Percentiles rank a stretch among this genome's conserved stretches.
Evolutionary conservation across 1,284 basidiomycete species (phyloP).

Genomic region (Phellopilus nigrolimitatus): DNA sequence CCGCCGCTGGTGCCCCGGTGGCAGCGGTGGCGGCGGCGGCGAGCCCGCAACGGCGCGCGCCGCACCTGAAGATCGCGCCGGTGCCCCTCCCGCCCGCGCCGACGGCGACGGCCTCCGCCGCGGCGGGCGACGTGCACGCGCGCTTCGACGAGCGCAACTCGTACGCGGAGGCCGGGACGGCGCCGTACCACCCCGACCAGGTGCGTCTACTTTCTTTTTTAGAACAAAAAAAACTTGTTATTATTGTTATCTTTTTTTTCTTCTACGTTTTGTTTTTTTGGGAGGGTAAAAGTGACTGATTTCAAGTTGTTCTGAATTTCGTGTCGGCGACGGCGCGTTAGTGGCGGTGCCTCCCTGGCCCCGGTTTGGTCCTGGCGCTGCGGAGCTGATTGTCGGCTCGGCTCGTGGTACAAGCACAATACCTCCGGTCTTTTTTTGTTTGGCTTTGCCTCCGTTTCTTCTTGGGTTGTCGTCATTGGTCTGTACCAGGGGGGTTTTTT

Average conservation of each 20-base stretch:
- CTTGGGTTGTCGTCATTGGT: too few species aligned
- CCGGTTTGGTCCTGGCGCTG: conserved; percentile 13
- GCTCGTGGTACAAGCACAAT: too few species aligned
- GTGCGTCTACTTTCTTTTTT: too few species aligned
- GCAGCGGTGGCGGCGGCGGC: too few species aligned
- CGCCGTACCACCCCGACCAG: conserved; percentile 35
- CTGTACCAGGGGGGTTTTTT: too few species aligned
- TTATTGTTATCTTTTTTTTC: background rate
- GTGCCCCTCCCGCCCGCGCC: conserved; percentile 27
- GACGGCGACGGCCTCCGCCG: conserved; percentile 22
- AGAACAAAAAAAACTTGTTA: too few species aligned
- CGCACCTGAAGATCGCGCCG: conserved; percentile 14
- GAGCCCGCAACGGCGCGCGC: conserved; percentile 8
- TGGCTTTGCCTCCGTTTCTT: too few species aligned
- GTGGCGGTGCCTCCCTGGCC: conserved; percentile 20
- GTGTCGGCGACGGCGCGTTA: conserved; percentile 10
- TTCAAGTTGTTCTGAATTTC: conserved; percentile 18
- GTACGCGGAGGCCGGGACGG: conserved; percentile 24
- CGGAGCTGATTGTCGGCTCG: conserved; percentile 4
- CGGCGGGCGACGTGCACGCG: conserved; percentile 14
- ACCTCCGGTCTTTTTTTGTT: too few species aligned
- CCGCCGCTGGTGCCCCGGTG: too few species aligned
- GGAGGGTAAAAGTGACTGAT: conserved; percentile 16
- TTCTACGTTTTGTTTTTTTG: conserved; percentile 4
- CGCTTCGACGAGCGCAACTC: conserved; percentile 26